Conservation (phyloP, 1,284 basidiomycete genomes). For the Apiotrichum mycotoxinovorans region DNA sequence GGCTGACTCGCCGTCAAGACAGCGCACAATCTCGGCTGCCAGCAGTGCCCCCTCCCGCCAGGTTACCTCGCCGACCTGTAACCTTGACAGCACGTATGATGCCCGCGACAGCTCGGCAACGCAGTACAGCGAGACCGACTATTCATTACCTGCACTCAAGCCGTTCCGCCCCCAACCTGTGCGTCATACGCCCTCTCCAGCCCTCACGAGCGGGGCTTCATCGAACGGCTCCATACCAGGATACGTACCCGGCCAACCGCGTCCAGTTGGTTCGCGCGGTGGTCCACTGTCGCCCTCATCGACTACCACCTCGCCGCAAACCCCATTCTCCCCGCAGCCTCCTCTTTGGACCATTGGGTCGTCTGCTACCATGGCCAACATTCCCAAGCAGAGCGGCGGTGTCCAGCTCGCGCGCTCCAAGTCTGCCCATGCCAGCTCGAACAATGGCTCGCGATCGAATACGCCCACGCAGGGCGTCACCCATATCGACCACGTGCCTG, state of each 20-base stretch:
- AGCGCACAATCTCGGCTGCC: not conserved
- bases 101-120: not conserved
- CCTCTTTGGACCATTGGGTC: not conserved
- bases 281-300: constrained; percentile 7
- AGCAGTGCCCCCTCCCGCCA: not conserved
- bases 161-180: constrained; percentile 36
- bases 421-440: constrained; percentile 5
- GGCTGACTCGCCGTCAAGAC: not conserved
- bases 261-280: constrained; percentile 32
- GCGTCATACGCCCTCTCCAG: constrained; percentile 28
- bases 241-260: constrained; percentile 44
- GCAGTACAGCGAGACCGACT: not conserved
- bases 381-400: not conserved
- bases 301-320: constrained; percentile 2
- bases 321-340: not conserved
- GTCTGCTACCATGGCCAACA: not conserved
- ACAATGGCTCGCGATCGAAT: constrained; percentile 1
- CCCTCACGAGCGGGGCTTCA: not conserved
- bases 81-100: not conserved
- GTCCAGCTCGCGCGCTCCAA: constrained; percentile 4
- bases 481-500: constrained; percentile 3
- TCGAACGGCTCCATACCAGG: constrained; percentile 15
- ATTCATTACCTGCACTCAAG: constrained; percentile 26
- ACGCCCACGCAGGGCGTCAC: not conserved
- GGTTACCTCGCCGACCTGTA: not conserved